phyloP scores from a whole-genome alignment of 2,329 filamentous ascomycete genomes.

The Xylariaceae sp. region DNA sequence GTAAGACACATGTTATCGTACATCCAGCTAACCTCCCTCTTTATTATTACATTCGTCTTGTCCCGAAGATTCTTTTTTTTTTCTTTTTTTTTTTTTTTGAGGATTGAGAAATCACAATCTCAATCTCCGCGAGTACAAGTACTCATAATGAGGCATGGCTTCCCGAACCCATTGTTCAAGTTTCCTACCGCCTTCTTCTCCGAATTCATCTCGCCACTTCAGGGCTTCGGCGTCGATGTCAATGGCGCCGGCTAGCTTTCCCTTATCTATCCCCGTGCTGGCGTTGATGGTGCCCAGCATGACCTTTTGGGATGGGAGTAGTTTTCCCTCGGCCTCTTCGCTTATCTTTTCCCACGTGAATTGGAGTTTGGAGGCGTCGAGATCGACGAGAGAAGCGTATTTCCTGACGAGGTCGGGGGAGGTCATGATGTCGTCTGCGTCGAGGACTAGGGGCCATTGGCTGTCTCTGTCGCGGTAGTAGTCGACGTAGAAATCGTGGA shows the following conservation, averaged over 20 bases:
- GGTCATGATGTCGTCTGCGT: constrained; percentile 19
- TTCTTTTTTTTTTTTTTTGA: no score
- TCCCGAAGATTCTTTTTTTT: no score
- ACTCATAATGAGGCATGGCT: constrained; percentile 20
- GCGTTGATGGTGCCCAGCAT: constrained; percentile 15
- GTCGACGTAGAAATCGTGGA: constrained; percentile 14
- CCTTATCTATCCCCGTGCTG: constrained; percentile 14
- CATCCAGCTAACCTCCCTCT: no score
- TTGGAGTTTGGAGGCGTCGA: constrained; percentile 11
- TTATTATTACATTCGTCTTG: no score
- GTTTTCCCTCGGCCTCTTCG: constrained; percentile 4
- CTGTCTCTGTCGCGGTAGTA: constrained; percentile 6
- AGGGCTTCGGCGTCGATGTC: constrained; percentile 13
- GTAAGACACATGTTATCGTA: no score
- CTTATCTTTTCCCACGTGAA: constrained; percentile 18
- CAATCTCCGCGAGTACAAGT: constrained; percentile 6
- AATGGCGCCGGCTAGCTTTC: constrained; percentile 15
- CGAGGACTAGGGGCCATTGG: constrained; percentile 18
- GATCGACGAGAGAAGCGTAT: constrained; percentile 12
- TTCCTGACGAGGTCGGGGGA: constrained; percentile 15
- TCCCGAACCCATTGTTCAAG: constrained; percentile 17
- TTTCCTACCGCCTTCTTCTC: constrained; percentile 15
- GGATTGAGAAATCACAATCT: background rate
- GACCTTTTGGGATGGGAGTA: background rate
- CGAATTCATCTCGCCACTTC: constrained; percentile 19